Conservation (phyloP, 192 early-diverging fungal species). For the Radiomyces spectabilis region DNA sequence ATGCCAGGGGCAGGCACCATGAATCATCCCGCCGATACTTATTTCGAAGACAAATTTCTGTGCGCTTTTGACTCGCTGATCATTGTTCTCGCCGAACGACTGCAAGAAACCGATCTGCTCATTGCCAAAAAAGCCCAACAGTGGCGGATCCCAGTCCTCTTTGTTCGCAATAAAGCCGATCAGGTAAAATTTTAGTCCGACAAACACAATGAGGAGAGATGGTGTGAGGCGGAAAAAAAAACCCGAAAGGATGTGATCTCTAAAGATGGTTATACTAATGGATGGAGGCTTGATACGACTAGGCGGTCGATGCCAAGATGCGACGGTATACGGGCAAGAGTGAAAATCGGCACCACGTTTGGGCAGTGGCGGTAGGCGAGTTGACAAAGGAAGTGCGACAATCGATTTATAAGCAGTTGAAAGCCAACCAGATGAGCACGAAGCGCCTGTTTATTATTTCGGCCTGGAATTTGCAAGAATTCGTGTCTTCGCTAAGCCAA, state of each 20-base stretch:
- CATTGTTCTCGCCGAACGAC: slow-evolving; percentile 26
- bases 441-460: slow-evolving; percentile 21
- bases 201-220: too few relatives aligned
- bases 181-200: slow-evolving; percentile 8
- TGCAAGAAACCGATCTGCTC: slow-evolving; percentile 13
- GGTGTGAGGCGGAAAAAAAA: too few relatives aligned
- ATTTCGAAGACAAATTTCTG: slow-evolving; percentile 31
- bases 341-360: slow-evolving; percentile 2
- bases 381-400: slow-evolving; percentile 21
- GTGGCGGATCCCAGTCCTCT: slow-evolving; percentile 11
- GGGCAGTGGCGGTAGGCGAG: slow-evolving; percentile 21
- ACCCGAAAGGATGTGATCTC: too few relatives aligned
- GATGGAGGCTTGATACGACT: background rate
- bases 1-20: slow-evolving; percentile 24
- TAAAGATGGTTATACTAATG: too few relatives aligned
- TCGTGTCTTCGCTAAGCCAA: slow-evolving; percentile 13
- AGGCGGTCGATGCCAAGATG: slow-evolving; percentile 23
- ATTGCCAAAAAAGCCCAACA: slow-evolving; percentile 18
- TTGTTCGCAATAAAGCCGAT: slow-evolving; percentile 25
- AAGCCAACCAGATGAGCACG: slow-evolving; percentile 14
- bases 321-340: background rate
- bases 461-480: slow-evolving; percentile 26
- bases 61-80: slow-evolving; percentile 30
- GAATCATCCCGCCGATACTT: slow-evolving; percentile 16
- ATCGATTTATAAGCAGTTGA: slow-evolving; percentile 13